Conservation (phyloP, 176 grass and related monocot species). For the Carex kokanica region DNA sequence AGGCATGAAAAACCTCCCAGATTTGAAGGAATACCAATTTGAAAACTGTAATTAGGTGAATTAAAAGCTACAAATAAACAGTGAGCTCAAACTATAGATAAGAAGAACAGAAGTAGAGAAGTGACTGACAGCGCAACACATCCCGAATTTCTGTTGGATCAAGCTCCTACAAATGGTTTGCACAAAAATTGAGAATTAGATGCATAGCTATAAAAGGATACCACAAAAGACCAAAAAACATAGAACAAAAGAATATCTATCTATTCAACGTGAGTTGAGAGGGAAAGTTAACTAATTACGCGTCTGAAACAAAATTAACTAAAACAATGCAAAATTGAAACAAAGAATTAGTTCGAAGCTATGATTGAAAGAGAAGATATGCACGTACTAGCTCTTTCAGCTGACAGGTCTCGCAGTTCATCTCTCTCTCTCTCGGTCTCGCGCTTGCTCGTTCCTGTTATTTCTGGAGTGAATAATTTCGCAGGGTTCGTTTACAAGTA, state of each 20-base stretch:
- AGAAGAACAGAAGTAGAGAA: background rate
- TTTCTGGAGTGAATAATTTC: background rate
- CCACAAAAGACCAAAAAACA: background rate
- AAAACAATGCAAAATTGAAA: background rate
- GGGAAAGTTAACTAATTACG: background rate
- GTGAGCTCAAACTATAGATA: background rate
- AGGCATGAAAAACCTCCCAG: background rate
- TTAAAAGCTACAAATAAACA: conserved; percentile 8
- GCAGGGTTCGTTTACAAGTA: conserved; percentile 5
- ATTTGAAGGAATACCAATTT: background rate
- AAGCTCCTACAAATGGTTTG: conserved; percentile 25
- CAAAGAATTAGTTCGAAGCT: background rate
- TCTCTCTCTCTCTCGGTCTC: conserved; percentile 9
- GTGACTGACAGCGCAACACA: conserved; percentile 49
- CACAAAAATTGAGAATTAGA: background rate
- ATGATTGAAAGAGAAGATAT: conserved; percentile 3
- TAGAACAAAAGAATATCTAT: background rate
- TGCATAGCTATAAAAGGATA: background rate
- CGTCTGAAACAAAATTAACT: background rate
- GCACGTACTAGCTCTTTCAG: conserved; percentile 52
- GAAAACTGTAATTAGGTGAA: background rate
- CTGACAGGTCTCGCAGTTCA: conserved; percentile 63
- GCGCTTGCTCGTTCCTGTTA: background rate
- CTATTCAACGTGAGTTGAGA: conserved; percentile 1
- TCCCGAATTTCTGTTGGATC: conserved; percentile 40